Evolutionary conservation across 331 rosid genomes (phyloP).

Genomic region (Rhamnella rubrinervis): DNA sequence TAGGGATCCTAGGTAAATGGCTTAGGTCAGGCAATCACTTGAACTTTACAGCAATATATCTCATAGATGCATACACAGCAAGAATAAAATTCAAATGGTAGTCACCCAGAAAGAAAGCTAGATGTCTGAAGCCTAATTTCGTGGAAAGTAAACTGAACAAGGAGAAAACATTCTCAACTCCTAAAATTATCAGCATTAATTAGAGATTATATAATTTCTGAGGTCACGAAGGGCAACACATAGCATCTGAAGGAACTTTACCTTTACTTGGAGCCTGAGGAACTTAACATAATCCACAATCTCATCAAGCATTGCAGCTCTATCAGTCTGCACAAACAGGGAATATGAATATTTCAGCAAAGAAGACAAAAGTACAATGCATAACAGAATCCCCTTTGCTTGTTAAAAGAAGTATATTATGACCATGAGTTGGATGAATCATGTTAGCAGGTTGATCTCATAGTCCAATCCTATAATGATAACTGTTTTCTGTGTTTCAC

Average conservation of each 20-base stretch:
- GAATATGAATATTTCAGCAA: background rate
- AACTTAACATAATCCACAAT: conserved; percentile 96
- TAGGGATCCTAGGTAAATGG: too few relatives aligned
- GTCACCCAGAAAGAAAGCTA: too few relatives aligned
- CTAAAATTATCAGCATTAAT: background rate
- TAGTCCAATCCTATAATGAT: too few relatives aligned
- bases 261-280: conserved; percentile 97
- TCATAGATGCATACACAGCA: background rate
- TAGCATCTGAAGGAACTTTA: conserved; percentile 23
- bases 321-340: conserved; percentile 61
- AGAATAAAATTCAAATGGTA: background rate
- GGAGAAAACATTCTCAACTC: background rate
- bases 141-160: background rate
- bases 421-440: too few relatives aligned
- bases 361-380: background rate
- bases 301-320: conserved; percentile 98
- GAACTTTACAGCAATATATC: background rate
- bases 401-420: too few relatives aligned
- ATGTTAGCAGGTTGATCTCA: too few relatives aligned
- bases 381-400: background rate
- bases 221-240: background rate
- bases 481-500: too few relatives aligned
- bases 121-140: background rate
- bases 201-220: background rate
- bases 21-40: too few relatives aligned